Percentiles rank a stretch among this genome's conserved stretches.
These are phyloP conservation scores for Ceratocystis lukuohia DNA, from an alignment of 2,329 filamentous ascomycete species.

Conservation along the genomic window DNA sequence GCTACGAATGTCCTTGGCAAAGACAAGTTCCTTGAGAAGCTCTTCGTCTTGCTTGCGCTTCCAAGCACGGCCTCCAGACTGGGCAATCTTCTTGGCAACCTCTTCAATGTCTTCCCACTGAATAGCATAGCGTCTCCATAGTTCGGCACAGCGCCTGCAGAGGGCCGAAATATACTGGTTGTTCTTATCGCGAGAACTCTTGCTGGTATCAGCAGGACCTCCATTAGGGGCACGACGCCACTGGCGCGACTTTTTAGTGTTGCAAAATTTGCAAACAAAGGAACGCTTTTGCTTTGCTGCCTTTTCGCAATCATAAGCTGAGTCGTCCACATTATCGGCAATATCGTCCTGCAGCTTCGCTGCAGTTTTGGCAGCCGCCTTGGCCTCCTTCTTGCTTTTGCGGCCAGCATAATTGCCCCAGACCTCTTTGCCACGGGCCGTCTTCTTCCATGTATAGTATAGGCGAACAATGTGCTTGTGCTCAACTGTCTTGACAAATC, in stretches of 20 bases:
- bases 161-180: conserved; percentile 64
- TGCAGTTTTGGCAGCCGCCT: conserved; percentile 54
- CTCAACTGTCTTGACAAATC: conserved; percentile 71
- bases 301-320: conserved; percentile 85
- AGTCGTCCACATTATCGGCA: conserved; percentile 85
- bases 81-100: conserved; percentile 71
- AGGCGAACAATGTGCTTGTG: conserved; percentile 69
- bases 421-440: conserved; percentile 66
- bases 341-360: conserved; percentile 82
- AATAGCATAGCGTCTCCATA: conserved; percentile 93
- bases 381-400: conserved; percentile 79
- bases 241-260: conserved; percentile 63
- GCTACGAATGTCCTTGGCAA: conserved; percentile 41
- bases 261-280: conserved; percentile 92
- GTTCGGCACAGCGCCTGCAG: conserved; percentile 76
- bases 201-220: conserved; percentile 46
- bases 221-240: conserved; percentile 83
- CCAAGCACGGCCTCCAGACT: conserved; percentile 67
- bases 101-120: conserved; percentile 93
- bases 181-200: conserved; percentile 59
- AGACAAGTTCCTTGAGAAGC: conserved; percentile 57
- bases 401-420: conserved; percentile 82
- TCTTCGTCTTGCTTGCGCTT: conserved; percentile 89
- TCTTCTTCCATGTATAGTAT: conserved; percentile 99
- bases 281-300: conserved; percentile 62